Conservation (phyloP, 164 flowering plant genomes). For the Sextonia rubra region DNA sequence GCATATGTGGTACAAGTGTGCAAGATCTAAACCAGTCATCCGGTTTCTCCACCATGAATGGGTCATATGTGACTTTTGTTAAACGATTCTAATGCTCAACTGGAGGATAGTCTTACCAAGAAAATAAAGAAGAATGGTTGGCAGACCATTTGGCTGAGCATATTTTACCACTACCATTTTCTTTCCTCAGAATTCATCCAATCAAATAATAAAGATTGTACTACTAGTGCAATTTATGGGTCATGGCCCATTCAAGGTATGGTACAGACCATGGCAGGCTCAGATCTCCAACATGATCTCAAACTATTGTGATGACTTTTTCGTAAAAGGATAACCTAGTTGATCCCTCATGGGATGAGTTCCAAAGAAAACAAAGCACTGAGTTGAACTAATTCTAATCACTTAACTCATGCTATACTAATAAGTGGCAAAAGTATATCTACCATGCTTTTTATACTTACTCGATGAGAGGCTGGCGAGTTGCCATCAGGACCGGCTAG, state of each 20-base stretch:
- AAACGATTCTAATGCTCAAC: too few species aligned
- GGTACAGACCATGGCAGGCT: neutral
- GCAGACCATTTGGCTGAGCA: neutral
- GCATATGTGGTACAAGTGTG: neutral
- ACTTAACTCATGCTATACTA: neutral
- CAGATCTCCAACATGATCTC: neutral
- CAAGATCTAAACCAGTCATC: too few species aligned
- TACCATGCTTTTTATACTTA: conserved; percentile 6
- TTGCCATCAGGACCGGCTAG: conserved; percentile 4
- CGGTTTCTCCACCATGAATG: neutral
- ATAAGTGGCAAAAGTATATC: too few species aligned
- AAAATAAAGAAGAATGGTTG: neutral
- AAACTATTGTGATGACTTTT: neutral
- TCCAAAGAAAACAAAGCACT: neutral
- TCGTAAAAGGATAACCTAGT: neutral
- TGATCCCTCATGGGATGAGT: neutral
- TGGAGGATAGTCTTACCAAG: too few species aligned
- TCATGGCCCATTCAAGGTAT: neutral
- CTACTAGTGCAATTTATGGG: neutral
- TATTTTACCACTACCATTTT: neutral
- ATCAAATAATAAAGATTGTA: neutral
- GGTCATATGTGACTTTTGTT: neutral
- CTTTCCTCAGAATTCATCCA: neutral
- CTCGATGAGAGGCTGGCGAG: conserved; percentile 30
- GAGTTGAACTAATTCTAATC: neutral